These are phyloP conservation scores for Bruguiera parviflora DNA, from an alignment of 345 rosid species.

Conservation along the genomic window DNA sequence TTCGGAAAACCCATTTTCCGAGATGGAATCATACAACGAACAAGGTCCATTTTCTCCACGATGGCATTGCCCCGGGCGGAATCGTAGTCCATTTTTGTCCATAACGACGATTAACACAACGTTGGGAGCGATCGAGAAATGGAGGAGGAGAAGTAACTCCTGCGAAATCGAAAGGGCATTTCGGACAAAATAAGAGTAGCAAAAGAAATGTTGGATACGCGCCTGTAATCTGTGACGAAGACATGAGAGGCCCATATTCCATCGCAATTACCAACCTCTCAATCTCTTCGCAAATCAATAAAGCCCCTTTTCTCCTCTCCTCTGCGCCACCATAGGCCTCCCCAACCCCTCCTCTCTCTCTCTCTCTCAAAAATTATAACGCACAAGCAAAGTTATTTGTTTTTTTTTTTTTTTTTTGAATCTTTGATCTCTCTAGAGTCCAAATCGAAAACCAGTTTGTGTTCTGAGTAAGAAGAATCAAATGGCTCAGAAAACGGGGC, in stretches of 20 bases:
- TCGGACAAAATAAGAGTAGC: conserved; percentile 15
- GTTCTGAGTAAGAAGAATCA: neutral
- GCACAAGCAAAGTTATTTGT: no score
- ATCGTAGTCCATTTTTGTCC: neutral
- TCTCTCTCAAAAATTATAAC: neutral
- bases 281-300: conserved; percentile 17
- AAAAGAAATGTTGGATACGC: conserved; percentile 66
- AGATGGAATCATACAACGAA: no score
- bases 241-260: conserved; percentile 66
- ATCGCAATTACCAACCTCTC: conserved; percentile 57
- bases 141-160: conserved; percentile 17
- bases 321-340: neutral
- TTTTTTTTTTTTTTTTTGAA: no score
- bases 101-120: conserved; percentile 37
- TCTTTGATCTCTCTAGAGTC: neutral
- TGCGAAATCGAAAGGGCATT: conserved; percentile 28
- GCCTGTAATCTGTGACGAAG: conserved; percentile 35
- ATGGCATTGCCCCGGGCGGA: no score
- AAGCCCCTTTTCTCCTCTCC: conserved; percentile 1
- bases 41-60: no score
- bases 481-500: conserved; percentile 88
- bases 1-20: no score
- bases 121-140: conserved; percentile 26
- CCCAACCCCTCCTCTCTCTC: neutral
- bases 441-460: neutral